Base-by-base conservation (phyloP, 257 asterid species). In the Solanum bulbocastanum region DNA sequence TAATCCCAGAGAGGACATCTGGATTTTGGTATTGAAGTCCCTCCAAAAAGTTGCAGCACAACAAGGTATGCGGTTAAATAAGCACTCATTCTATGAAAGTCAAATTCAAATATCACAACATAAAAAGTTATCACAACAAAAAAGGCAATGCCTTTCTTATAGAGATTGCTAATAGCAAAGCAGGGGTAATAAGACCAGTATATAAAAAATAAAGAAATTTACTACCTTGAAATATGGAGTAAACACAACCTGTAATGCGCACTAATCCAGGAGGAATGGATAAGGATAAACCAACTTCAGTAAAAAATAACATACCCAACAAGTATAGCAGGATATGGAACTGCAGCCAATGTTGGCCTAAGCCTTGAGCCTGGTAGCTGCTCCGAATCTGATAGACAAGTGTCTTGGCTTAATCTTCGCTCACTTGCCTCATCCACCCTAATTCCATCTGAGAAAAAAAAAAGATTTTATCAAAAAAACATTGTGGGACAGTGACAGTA, bases 281-380 rank as follows among this genome's bases (percentile, higher is more conserved):
- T 79, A 82, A 49, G 79, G 62, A 44, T 71, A n/a, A 22, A 85
- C 87, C 62, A 73, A 84, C 10, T 68, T 25, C 25, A 40, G 65
- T n/a, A 68, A 18, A n/a, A 62, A 84, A 89, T 20, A 78, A 75
- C 93, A 87, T 96, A 97, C 99, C 99, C 99, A 82, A 97, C 96
- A 92, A 97, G 99, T 90, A 97, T 90, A 88, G 98, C 93, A 81
- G 99, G 99, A 93, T 94, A 94, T 65, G 99, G 99, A 91, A 97
- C 93, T 52, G 92, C 98, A 89, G 98, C 93, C 84, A 96, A 91
- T 42, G 99, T 93, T 86, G 98, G 96, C 89, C 95, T 94, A 89
- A 94, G 93, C 88, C 96, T 93, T 87, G 94, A 89, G 87, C 90
- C 91, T 52, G 88, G 88, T 85, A 96, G 99, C 90, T 94, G 98